Evolutionary conservation across 768 basidiomycete species (phyloP).

Genomic region (Roridomyces roridus): DNA sequence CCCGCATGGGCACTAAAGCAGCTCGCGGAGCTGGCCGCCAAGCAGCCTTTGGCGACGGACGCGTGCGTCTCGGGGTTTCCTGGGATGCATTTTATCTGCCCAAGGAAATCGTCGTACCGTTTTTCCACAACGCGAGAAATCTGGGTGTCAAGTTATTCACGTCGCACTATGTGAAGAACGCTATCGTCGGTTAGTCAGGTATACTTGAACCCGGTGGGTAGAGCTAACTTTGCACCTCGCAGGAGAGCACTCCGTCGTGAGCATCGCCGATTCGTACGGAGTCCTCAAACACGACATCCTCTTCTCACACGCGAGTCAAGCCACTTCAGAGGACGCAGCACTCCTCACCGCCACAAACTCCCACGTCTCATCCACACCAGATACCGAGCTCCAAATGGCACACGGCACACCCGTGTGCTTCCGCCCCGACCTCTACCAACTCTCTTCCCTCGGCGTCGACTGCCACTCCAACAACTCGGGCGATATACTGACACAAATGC

Average conservation of each 20-base stretch:
- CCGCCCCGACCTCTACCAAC: slow-evolving; percentile 3
- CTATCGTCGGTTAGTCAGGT: slow-evolving; percentile 1
- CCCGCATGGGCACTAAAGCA: slow-evolving; percentile 10
- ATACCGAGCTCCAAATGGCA: slow-evolving; percentile 21
- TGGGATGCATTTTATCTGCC: slow-evolving; percentile 17
- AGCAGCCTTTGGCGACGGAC: slow-evolving; percentile 19
- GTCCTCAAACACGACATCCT: slow-evolving; percentile 19
- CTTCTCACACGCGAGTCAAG: slow-evolving; percentile 16
- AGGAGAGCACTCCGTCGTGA: slow-evolving; percentile 12
- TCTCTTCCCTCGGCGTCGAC: slow-evolving; percentile 22
- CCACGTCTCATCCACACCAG: slow-evolving; percentile 18
- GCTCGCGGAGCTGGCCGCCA: slow-evolving; percentile 15
- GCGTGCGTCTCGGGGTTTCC: slow-evolving; percentile 16
- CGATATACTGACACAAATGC: slow-evolving; percentile 23
- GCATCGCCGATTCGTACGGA: slow-evolving; percentile 9
- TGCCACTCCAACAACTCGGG: slow-evolving; percentile 20
- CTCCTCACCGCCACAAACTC: slow-evolving; percentile 7
- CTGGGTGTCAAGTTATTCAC: slow-evolving; percentile 19
- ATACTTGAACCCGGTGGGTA: too few species aligned
- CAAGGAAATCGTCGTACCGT: slow-evolving; percentile 5
- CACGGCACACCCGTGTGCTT: slow-evolving; percentile 17
- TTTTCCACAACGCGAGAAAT: slow-evolving; percentile 1
- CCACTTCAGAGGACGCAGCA: slow-evolving; percentile 5
- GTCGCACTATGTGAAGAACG: slow-evolving; percentile 7
- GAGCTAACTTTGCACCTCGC: too few species aligned